phyloP scores from a whole-genome alignment of 257 asterid genomes.

The Solanum rostratum region DNA sequence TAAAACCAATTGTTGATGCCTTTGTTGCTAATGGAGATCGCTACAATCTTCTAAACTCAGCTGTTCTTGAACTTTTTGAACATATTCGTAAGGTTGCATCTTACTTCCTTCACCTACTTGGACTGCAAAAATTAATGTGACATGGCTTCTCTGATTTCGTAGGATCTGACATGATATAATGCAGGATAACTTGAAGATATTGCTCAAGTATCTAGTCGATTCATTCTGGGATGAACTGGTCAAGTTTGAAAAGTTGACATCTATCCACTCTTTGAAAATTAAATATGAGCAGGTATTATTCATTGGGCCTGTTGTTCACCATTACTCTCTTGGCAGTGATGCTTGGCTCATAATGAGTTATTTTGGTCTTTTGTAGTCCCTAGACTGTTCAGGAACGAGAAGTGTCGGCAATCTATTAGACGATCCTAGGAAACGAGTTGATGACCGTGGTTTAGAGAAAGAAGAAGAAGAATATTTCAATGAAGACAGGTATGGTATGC shows the following conservation, averaged over 20 bases:
- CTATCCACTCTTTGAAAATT: slow-evolving; percentile 63
- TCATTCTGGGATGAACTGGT: slow-evolving; percentile 79
- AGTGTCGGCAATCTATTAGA: slow-evolving; percentile 39
- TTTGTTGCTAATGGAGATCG: slow-evolving; percentile 86
- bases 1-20: slow-evolving; percentile 75
- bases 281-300: slow-evolving; percentile 84
- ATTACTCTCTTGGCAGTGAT: neutral
- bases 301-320: neutral
- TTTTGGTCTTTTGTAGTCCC: slow-evolving; percentile 57
- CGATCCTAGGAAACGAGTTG: slow-evolving; percentile 71
- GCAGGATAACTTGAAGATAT: slow-evolving; percentile 81
- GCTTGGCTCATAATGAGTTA: neutral
- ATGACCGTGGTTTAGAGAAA: slow-evolving; percentile 88
- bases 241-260: slow-evolving; percentile 54
- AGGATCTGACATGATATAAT: slow-evolving; percentile 4
- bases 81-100: slow-evolving; percentile 64
- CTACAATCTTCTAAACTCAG: slow-evolving; percentile 92
- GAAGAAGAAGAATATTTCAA: slow-evolving; percentile 96
- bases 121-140: neutral
- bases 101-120: slow-evolving; percentile 4
- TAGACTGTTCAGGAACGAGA: slow-evolving; percentile 47
- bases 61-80: slow-evolving; percentile 84
- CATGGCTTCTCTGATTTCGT: neutral
- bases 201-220: slow-evolving; percentile 71
- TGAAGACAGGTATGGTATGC: slow-evolving; percentile 94